Percentiles rank a stretch among this genome's conserved stretches.
phyloP scores from a whole-genome alignment of 2,329 filamentous ascomycete species.

The Exutisphaerella laricina region DNA sequence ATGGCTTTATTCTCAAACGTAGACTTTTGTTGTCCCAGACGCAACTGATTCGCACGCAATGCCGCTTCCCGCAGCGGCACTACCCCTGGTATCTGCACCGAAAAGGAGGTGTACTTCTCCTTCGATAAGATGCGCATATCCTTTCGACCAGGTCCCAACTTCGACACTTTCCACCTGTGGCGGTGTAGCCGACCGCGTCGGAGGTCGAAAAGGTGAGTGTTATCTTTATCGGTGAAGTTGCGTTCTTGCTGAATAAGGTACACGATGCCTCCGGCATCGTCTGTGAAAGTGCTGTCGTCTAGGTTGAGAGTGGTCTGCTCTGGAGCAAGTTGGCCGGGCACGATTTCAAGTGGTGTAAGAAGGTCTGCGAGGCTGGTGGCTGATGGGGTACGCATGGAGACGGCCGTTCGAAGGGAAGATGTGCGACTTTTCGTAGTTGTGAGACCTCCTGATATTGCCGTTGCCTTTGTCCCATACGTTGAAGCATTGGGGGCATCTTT shows the following conservation, averaged over 20 bases:
- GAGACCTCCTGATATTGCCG: no score
- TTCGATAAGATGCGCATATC: neutral
- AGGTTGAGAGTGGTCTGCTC: neutral
- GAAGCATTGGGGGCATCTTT: no score
- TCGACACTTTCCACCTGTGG: neutral
- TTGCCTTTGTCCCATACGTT: no score
- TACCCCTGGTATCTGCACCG: neutral
- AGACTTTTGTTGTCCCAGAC: neutral
- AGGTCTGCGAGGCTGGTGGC: neutral
- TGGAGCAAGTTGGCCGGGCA: neutral
- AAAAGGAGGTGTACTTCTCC: neutral
- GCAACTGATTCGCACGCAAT: neutral
- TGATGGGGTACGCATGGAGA: neutral
- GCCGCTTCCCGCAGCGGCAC: neutral
- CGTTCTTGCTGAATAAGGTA: neutral
- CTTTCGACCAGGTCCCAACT: neutral
- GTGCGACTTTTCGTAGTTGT: no score
- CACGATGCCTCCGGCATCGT: neutral
- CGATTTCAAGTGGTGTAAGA: neutral
- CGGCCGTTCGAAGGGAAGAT: no score
- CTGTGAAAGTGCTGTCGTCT: neutral
- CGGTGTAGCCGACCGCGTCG: neutral
- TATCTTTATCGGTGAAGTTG: neutral
- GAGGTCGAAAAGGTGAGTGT: neutral
- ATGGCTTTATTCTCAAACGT: neutral